Percentiles rank a stretch among this genome's conserved stretches.
Evolutionary conservation across 768 basidiomycete genomes (phyloP).

Genomic region (Tylopilus subfusipes): DNA sequence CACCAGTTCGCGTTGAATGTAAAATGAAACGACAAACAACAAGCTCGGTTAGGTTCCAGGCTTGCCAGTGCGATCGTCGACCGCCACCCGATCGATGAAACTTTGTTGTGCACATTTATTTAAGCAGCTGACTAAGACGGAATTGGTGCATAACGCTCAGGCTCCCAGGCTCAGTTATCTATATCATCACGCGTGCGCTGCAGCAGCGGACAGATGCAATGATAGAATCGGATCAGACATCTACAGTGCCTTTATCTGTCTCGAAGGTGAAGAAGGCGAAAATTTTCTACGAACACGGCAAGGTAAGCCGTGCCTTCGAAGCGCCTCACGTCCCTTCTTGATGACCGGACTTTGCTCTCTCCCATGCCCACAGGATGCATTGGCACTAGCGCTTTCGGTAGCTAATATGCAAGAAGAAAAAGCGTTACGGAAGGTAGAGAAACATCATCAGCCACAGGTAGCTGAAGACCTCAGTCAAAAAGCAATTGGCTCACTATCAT

Average conservation of each 20-base stretch:
- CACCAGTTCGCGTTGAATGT: slow-evolving; percentile 8
- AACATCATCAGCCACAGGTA: slow-evolving; percentile 41
- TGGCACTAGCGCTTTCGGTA: slow-evolving; percentile 47
- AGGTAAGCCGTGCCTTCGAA: slow-evolving; percentile 22
- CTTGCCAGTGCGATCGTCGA: slow-evolving; percentile 22
- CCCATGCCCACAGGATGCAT: slow-evolving; percentile 38
- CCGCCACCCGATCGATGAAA: slow-evolving; percentile 10
- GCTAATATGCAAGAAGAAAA: slow-evolving; percentile 46
- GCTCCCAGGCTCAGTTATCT: slow-evolving; percentile 19
- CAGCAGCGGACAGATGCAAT: slow-evolving; percentile 16
- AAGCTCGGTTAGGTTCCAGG: slow-evolving; percentile 15
- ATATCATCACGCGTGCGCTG: slow-evolving; percentile 15
- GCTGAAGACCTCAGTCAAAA: slow-evolving; percentile 7
- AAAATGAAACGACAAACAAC: slow-evolving; percentile 12
- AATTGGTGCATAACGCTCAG: not conserved
- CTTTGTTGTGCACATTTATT: slow-evolving; percentile 6
- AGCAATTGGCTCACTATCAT: slow-evolving; percentile 19
- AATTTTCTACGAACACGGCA: slow-evolving; percentile 33
- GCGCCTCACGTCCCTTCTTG: slow-evolving; percentile 12
- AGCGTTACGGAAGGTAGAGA: slow-evolving; percentile 37
- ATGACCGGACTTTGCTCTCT: slow-evolving; percentile 19
- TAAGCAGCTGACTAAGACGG: slow-evolving; percentile 23
- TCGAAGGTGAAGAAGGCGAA: slow-evolving; percentile 28
- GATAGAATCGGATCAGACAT: slow-evolving; percentile 25
- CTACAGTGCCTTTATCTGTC: slow-evolving; percentile 20